A percentile compares a stretch with the other conserved stretches of the same genome.
Evolutionary conservation across 805 yeast species (phyloP).

Genomic region (Starmerella etchellsii): DNA sequence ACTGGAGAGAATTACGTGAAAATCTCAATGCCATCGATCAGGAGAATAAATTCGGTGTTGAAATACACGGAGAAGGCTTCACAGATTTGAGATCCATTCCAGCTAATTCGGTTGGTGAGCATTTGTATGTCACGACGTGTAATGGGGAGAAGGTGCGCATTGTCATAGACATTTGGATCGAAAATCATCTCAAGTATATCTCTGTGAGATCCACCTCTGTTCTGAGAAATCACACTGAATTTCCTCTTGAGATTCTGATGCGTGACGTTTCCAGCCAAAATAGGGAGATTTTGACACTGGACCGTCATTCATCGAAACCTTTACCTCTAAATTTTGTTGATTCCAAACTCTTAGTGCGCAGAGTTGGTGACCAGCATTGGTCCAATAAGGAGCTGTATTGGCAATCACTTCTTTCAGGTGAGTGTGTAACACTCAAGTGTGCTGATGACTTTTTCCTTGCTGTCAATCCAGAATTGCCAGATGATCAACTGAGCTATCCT

Average conservation of each 20-base stretch:
- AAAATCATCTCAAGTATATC: slow-evolving; percentile 66
- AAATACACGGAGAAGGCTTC: slow-evolving; percentile 42
- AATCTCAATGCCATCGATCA: slow-evolving; percentile 53
- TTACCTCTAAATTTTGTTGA: slow-evolving; percentile 59
- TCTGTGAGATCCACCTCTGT: slow-evolving; percentile 64
- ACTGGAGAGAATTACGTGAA: slow-evolving; percentile 81
- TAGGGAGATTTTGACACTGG: slow-evolving; percentile 32
- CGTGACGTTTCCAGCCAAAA: slow-evolving; percentile 24
- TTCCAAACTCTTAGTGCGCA: slow-evolving; percentile 47
- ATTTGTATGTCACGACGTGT: slow-evolving; percentile 42
- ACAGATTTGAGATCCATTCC: slow-evolving; percentile 44
- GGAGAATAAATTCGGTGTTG: slow-evolving; percentile 48
- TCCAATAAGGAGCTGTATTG: slow-evolving; percentile 50
- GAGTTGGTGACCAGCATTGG: slow-evolving; percentile 55
- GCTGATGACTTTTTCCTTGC: slow-evolving; percentile 20
- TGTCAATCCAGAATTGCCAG: slow-evolving; percentile 24
- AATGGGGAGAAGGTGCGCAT: slow-evolving; percentile 41
- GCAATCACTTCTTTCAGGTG: slow-evolving; percentile 44
- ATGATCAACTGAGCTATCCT: slow-evolving; percentile 68
- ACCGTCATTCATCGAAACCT: slow-evolving; percentile 47
- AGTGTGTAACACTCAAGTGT: slow-evolving; percentile 44
- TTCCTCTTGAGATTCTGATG: slow-evolving; percentile 33
- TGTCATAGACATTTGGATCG: slow-evolving; percentile 54
- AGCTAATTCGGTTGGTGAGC: slow-evolving; percentile 74
- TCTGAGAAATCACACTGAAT: slow-evolving; percentile 53